Conservation (phyloP, 345 rosid species). For the Melaleuca quinquenervia region DNA sequence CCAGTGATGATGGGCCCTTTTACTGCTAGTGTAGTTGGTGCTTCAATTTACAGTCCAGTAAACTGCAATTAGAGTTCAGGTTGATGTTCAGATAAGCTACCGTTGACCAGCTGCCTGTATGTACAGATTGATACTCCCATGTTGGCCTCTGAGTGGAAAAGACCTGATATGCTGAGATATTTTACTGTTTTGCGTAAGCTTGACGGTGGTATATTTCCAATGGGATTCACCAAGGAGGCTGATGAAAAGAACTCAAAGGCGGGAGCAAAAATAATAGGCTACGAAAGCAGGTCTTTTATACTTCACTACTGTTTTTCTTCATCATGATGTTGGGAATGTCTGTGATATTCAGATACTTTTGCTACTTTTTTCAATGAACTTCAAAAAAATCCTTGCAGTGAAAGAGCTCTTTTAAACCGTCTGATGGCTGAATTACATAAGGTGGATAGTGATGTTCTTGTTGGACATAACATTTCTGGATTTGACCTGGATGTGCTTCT, state of each 20-base stretch:
- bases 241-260: conserved; percentile 71
- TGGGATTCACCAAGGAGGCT: conserved; percentile 91
- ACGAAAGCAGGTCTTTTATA: conserved; percentile 63
- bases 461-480: conserved; percentile 96
- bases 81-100: neutral
- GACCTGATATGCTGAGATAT: conserved; percentile 68
- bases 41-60: neutral
- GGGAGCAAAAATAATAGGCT: conserved; percentile 60
- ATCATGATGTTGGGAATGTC: neutral
- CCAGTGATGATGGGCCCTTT: neutral
- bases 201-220: conserved; percentile 81
- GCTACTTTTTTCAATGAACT: neutral
- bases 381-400: conserved; percentile 42
- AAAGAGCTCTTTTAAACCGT: conserved; percentile 85
- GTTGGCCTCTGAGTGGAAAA: conserved; percentile 82
- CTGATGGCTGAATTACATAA: conserved; percentile 78
- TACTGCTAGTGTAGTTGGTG: neutral
- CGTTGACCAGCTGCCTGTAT: conserved; percentile 7
- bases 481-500: conserved; percentile 96
- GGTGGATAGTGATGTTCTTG: conserved; percentile 89
- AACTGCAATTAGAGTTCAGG: neutral
- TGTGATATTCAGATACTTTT: neutral
- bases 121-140: conserved; percentile 91
- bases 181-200: conserved; percentile 90
- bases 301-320: neutral